Evolutionary conservation across 169 alveolate species (phyloP).

Genomic region (Cystoisospora suis): DNA sequence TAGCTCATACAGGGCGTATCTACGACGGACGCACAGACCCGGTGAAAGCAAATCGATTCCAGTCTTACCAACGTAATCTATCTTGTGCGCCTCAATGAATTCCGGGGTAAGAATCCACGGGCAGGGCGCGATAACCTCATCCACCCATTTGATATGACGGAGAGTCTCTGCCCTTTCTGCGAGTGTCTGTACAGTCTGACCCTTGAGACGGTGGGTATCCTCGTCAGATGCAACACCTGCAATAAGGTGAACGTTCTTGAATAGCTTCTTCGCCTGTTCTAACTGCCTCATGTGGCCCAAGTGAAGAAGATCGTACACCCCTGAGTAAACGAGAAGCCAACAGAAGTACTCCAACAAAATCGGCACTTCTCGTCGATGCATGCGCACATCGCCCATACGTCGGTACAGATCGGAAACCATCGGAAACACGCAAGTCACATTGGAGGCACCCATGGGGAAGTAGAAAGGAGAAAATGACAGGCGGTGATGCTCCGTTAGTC

Average conservation of each 20-base stretch:
- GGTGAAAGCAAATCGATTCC: too few species aligned
- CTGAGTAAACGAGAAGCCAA: slow-evolving; percentile 59
- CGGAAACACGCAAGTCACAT: too few species aligned
- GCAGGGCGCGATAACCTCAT: slow-evolving; percentile 96
- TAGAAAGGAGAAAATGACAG: too few species aligned
- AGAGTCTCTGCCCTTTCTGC: slow-evolving; percentile 93
- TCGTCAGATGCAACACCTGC: slow-evolving; percentile 97
- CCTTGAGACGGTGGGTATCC: slow-evolving; percentile 91
- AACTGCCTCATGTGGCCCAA: slow-evolving; percentile 96
- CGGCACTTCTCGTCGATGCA: too few species aligned
- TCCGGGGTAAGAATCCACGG: slow-evolving; percentile 94
- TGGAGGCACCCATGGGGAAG: too few species aligned
- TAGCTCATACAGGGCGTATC: too few species aligned
- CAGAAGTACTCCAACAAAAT: neutral
- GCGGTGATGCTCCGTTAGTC: too few species aligned
- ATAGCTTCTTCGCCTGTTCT: slow-evolving; percentile 95
- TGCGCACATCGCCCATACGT: too few species aligned
- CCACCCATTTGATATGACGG: slow-evolving; percentile 95
- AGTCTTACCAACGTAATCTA: slow-evolving; percentile 85
- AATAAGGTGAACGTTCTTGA: slow-evolving; percentile 89
- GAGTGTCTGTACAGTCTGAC: slow-evolving; percentile 93
- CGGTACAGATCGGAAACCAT: too few species aligned
- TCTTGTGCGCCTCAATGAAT: slow-evolving; percentile 87
- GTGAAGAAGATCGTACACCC: slow-evolving; percentile 96
- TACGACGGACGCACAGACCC: too few species aligned